A percentile compares a stretch with the other conserved stretches of the same genome.
phyloP scores from a whole-genome alignment of 768 basidiomycete genomes.

The Cystobasidium ongulense region DNA sequence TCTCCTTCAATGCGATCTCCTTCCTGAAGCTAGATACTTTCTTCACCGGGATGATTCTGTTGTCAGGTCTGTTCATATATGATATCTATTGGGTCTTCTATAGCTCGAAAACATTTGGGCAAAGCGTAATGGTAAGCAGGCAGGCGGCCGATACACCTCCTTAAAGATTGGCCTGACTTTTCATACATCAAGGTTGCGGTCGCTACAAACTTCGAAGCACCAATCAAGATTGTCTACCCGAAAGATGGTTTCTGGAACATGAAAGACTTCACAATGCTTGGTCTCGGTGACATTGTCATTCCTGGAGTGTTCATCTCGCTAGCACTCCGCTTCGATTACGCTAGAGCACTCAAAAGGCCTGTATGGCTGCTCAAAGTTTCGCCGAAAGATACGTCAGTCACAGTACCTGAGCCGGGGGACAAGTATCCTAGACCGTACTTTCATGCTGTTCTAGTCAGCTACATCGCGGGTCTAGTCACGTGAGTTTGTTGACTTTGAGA shows the following conservation, averaged over 20 bases:
- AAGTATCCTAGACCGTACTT: slow-evolving; percentile 70
- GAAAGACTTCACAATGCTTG: slow-evolving; percentile 75
- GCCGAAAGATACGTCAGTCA: slow-evolving; percentile 30
- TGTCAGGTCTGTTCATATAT: slow-evolving; percentile 79
- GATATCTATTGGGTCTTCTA: slow-evolving; percentile 69
- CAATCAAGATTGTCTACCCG: slow-evolving; percentile 86
- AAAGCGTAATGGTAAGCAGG: slow-evolving; percentile 31
- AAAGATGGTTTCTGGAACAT: slow-evolving; percentile 54
- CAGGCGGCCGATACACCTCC: too few species aligned
- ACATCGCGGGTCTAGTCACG: slow-evolving; percentile 46
- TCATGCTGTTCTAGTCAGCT: slow-evolving; percentile 58
- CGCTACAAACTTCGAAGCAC: slow-evolving; percentile 77
- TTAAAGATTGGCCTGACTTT: too few species aligned
- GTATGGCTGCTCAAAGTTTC: background rate
- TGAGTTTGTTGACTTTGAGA: background rate
- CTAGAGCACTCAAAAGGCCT: slow-evolving; percentile 46
- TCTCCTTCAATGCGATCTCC: slow-evolving; percentile 69
- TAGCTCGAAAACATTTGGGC: slow-evolving; percentile 21
- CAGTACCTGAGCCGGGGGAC: slow-evolving; percentile 40
- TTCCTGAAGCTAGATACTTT: slow-evolving; percentile 82
- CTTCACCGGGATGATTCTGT: slow-evolving; percentile 69
- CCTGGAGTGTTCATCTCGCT: slow-evolving; percentile 66
- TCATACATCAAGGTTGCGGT: slow-evolving; percentile 52
- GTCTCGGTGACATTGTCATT: slow-evolving; percentile 75
- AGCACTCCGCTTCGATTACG: slow-evolving; percentile 73